Evolutionary conservation across 805 yeast species (phyloP).

Genomic region (Isabelozyma rhagii): DNA sequence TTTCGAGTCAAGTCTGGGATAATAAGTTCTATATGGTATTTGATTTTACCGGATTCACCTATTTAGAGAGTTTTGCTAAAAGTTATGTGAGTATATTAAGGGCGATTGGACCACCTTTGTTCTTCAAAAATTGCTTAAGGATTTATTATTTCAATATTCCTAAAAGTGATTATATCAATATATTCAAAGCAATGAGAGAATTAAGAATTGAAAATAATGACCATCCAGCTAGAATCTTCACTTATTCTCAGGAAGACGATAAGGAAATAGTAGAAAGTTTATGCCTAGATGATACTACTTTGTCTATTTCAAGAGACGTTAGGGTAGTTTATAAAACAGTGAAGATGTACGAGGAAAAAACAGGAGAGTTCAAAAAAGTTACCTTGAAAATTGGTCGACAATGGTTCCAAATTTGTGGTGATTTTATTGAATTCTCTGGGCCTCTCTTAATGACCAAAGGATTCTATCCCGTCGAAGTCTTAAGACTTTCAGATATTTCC

Average conservation of each 20-base stretch:
- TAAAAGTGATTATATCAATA: conserved; percentile 15
- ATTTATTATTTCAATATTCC: conserved; percentile 53
- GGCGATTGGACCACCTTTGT: conserved; percentile 49
- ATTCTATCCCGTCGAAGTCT: conserved; percentile 34
- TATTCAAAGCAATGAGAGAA: conserved; percentile 18
- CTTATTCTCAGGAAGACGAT: conserved; percentile 33
- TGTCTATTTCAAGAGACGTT: conserved; percentile 34
- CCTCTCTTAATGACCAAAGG: conserved; percentile 21
- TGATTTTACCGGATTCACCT: conserved; percentile 65
- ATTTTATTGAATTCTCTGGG: conserved; percentile 13
- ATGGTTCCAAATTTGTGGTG: conserved; percentile 53
- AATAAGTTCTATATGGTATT: conserved; percentile 57
- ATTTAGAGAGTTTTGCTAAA: conserved; percentile 17
- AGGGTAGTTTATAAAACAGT: conserved; percentile 33
- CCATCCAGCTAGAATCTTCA: conserved; percentile 17
- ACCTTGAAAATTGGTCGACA: conserved; percentile 67
- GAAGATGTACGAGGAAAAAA: conserved; percentile 46
- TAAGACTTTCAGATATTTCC: conserved; percentile 27
- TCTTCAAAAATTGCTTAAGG: conserved; percentile 50
- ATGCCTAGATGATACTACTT: conserved; percentile 33
- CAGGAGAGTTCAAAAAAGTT: conserved; percentile 55
- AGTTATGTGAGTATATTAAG: conserved; percentile 33
- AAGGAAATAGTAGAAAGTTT: conserved; percentile 31
- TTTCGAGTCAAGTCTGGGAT: conserved; percentile 70
- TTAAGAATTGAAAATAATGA: conserved; percentile 14